Conservation (phyloP, 2,329 filamentous ascomycete genomes). For the Aspergillus ustus region DNA sequence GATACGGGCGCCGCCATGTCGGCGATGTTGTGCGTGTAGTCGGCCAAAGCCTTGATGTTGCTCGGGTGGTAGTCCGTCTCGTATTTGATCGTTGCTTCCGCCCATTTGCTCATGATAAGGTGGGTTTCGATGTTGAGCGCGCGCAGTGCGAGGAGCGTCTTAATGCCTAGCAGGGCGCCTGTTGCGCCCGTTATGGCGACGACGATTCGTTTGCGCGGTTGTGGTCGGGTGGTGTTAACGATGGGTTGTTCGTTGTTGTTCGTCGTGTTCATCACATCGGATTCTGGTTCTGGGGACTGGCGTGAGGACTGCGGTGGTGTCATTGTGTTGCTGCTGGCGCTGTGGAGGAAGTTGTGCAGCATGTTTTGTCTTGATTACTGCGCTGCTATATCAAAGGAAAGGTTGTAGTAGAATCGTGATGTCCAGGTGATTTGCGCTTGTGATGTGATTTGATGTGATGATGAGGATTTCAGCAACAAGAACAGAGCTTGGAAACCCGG, state of each 20-base stretch:
- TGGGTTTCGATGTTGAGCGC: constrained; percentile 54
- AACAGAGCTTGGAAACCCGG: too few relatives aligned
- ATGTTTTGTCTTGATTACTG: background rate
- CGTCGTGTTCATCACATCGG: background rate
- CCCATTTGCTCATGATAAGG: constrained; percentile 56
- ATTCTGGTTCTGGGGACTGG: constrained; percentile 7
- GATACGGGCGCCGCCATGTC: constrained; percentile 54
- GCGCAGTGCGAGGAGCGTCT: constrained; percentile 47
- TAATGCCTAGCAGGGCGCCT: constrained; percentile 51
- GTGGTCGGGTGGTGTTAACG: background rate
- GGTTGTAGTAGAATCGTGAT: background rate
- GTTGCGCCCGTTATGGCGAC: constrained; percentile 58
- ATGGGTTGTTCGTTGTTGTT: background rate
- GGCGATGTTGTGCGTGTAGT: constrained; percentile 44
- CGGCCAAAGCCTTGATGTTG: constrained; percentile 46
- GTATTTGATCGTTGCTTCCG: constrained; percentile 53
- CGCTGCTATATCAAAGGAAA: background rate
- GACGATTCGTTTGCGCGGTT: constrained; percentile 44
- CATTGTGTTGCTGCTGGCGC: background rate
- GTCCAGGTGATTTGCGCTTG: background rate
- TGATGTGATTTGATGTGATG: background rate
- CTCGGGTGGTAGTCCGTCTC: constrained; percentile 48
- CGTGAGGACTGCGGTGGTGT: constrained; percentile 10
- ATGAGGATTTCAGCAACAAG: too few relatives aligned
- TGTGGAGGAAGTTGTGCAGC: constrained; percentile 6